Conservation (phyloP, 208 protist species). For the Willaertia magna region DNA sequence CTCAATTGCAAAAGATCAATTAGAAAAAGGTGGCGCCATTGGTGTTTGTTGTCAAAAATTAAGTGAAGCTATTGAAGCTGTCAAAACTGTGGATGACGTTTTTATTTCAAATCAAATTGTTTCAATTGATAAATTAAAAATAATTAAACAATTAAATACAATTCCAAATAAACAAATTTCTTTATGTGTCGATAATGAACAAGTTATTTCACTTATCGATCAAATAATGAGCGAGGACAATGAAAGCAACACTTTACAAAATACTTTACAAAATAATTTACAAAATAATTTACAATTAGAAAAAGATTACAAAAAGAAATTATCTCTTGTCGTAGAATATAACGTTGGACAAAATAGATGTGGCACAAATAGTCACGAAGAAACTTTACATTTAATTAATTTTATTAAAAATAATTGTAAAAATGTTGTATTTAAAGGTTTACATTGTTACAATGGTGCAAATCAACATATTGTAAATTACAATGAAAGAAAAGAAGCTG, state of each 20-base stretch:
- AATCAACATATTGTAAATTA: slow-evolving; percentile 4
- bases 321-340: not conserved
- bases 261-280: too few species aligned
- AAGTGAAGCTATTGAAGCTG: not conserved
- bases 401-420: not conserved
- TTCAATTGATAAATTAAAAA: not conserved
- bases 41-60: slow-evolving; percentile 15
- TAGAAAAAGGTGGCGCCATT: not conserved
- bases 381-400: not conserved
- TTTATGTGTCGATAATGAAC: not conserved
- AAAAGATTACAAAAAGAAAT: not conserved
- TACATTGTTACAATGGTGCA: not conserved
- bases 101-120: slow-evolving; percentile 14
- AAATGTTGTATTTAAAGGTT: not conserved
- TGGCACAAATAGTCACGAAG: not conserved
- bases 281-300: too few species aligned
- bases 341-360: slow-evolving; percentile 3
- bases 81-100: not conserved
- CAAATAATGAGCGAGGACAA: not conserved
- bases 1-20: not conserved
- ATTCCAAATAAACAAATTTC: not conserved
- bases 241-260: too few species aligned
- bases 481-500: not conserved
- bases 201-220: not conserved
- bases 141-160: not conserved